A percentile compares a stretch with the other conserved stretches of the same genome.
These are phyloP conservation scores for Chlorociboria aeruginascens DNA, from an alignment of 495 filamentous ascomycete genomes.

Conservation along the genomic window DNA sequence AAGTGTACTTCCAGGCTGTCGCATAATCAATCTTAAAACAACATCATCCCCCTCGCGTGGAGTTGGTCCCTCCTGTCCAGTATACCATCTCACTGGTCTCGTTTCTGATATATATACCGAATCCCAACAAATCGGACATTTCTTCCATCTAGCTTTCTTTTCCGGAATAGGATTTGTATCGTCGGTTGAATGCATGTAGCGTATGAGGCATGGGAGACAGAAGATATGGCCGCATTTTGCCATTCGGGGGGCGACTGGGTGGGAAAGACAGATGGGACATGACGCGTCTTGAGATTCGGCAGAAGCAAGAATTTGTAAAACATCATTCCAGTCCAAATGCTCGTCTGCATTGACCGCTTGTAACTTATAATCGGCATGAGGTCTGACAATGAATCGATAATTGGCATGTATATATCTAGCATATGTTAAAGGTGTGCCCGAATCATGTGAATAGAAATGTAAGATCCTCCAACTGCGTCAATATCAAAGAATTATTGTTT, in stretches of 20 bases:
- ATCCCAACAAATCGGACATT: constrained; percentile 95
- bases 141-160: constrained; percentile 76
- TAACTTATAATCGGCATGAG: constrained; percentile 60
- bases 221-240: constrained; percentile 97
- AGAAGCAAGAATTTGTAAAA: constrained; percentile 85
- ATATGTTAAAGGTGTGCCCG: neutral
- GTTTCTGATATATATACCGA: constrained; percentile 77
- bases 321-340: constrained; percentile 80
- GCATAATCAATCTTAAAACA: constrained; percentile 70
- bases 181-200: constrained; percentile 86
- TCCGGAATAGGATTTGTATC: constrained; percentile 48
- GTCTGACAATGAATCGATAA: constrained; percentile 91
- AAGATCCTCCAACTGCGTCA: neutral
- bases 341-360: constrained; percentile 83
- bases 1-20: constrained; percentile 67
- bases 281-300: constrained; percentile 75
- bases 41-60: constrained; percentile 81
- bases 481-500: too few species aligned
- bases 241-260: constrained; percentile 88
- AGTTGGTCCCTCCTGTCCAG: constrained; percentile 70
- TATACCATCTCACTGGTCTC: constrained; percentile 84
- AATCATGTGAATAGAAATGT: neutral
- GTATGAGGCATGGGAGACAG: constrained; percentile 83
- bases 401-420: constrained; percentile 87
- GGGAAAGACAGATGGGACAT: constrained; percentile 86